Base-by-base conservation (phyloP, 768 basidiomycete genomes). In the Tricholoma hemisulphureum region DNA sequence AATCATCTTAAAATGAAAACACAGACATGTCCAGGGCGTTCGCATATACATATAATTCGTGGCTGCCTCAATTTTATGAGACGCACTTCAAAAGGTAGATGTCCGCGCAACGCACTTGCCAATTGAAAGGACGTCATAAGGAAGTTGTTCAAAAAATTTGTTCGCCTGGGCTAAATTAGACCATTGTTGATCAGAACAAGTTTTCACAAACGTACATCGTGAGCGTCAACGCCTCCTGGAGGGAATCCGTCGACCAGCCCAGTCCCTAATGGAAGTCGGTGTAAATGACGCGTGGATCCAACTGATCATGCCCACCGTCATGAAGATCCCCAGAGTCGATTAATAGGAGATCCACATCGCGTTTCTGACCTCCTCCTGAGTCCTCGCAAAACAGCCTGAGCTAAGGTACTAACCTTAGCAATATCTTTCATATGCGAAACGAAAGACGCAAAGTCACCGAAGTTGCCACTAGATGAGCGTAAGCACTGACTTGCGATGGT, bases 381-480 rank as follows among this genome's bases (percentile, higher is more conserved):
- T 8, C 34, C 53, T 21, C 6, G 18, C 31, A 20, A 21, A 41
- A 3, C 5, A 4, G 41, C 39, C 28, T 28, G 16, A n/a, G 55
- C 46, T 59, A 50, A 46, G n/a, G 34, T 20, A 35, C 57, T 45
- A 58, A 86, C 86, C 48, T 79, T 53, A 3, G 94, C 93, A 41
- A 88, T 76, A 32, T 80, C 65, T 73, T 93, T 91, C 87, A 95
- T 88, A 58, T 91, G 90, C 2, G 82, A 63, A 13, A 92, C 87
- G 62, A 95, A 97, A n/a, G 89, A 91, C 35, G 87, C 80, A 67
- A 95, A 89, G 62, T 93, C 91, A n/a, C 92, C 93, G 24, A 86
- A 78, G 65, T 86, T 84, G 13, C 83, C 85, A 57, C 81, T 66
- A 18, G 4, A 13, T 13, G 49, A n/a, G n/a, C 52, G 5, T 37